Evolutionary conservation across 139 green algal species (phyloP), one percentile per base, ranked within the genome.

Genomic region (Monoraphidium neglectum): DNA sequence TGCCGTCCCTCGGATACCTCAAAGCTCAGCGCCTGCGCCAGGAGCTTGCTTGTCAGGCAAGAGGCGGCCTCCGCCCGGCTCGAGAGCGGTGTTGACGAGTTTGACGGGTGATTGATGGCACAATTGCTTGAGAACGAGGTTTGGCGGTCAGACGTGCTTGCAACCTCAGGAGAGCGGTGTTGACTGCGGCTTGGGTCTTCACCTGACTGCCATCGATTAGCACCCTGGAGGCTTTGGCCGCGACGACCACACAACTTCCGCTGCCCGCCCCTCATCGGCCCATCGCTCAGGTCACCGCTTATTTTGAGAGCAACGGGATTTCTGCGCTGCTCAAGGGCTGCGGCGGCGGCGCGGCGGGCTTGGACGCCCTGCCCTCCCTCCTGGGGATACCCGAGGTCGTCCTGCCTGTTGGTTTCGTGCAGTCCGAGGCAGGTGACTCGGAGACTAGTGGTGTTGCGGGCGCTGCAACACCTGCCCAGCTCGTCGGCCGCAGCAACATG

Each of bases 371-470:
- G 2, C 54, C 70, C 1, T 60, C 57, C 23, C 36, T 77, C 24
- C 70, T 77, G 8, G 70, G 66, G 2, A 77, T 77, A 57, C 70
- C 70, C 37, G 70, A 77, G 57, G 37, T 54, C 2, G 24, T 76
- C 1, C 54, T 76, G 24, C 70, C 70, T 10, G 54, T 67, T 1
- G 53, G 59, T 5, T 77, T 77, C 3, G 56, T 26, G 2, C 8
- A 38, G 10, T 28, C 70, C 10, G 16, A 13, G n/a, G 35, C 43
- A 10, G 23, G 28, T 0, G 65, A 38, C 4, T 33, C 62, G 15
- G 33, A 8, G 21, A 68, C 18, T 37, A 46, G 28, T 51, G 18
- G 35, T 23, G 33, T 23, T 32, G 62, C 62, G 35, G 64, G 24
- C 1, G 64, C 38, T 6, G 37, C 63, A 49, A 24, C 6, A 26